These are phyloP conservation scores for Salix koriyanagi DNA, from an alignment of 345 rosid genomes.

Conservation along the genomic window DNA sequence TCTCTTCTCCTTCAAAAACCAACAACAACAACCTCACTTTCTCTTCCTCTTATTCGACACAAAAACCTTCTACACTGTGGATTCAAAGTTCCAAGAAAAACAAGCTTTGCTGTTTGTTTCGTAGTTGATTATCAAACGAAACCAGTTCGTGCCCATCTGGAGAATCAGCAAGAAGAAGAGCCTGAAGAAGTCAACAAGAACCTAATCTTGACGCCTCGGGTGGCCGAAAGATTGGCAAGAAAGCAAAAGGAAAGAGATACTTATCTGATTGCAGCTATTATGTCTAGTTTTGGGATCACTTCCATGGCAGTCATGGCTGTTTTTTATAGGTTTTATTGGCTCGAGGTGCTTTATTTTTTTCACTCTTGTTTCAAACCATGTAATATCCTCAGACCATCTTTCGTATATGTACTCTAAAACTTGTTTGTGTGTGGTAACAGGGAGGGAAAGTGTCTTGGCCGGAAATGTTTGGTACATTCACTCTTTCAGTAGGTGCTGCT, in stretches of 20 bases:
- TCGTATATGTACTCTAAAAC: background rate
- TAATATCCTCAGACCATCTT: background rate
- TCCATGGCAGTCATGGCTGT: slow-evolving; percentile 53
- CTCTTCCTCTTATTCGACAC: background rate
- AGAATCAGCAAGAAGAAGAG: slow-evolving; percentile 5
- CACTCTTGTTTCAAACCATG: background rate
- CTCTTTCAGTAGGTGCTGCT: slow-evolving; percentile 57
- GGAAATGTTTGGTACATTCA: slow-evolving; percentile 57
- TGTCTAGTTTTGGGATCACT: slow-evolving; percentile 57
- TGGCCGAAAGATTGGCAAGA: slow-evolving; percentile 35
- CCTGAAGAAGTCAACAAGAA: background rate
- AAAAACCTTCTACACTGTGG: background rate
- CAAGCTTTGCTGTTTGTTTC: slow-evolving; percentile 48
- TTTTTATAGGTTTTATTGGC: slow-evolving; percentile 63
- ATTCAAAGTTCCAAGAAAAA: slow-evolving; percentile 18
- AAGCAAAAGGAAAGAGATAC: slow-evolving; percentile 44
- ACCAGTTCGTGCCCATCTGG: slow-evolving; percentile 24
- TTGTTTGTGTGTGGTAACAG: slow-evolving; percentile 12
- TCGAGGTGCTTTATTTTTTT: slow-evolving; percentile 39
- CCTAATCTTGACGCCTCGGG: slow-evolving; percentile 19
- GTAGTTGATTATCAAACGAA: slow-evolving; percentile 51
- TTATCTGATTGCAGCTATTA: slow-evolving; percentile 53
- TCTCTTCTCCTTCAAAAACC: slow-evolving; percentile 33
- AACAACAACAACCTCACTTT: slow-evolving; percentile 9
- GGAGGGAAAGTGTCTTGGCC: slow-evolving; percentile 40